Conservation (phyloP, 768 basidiomycete genomes). For the Piloderma croceum region DNA sequence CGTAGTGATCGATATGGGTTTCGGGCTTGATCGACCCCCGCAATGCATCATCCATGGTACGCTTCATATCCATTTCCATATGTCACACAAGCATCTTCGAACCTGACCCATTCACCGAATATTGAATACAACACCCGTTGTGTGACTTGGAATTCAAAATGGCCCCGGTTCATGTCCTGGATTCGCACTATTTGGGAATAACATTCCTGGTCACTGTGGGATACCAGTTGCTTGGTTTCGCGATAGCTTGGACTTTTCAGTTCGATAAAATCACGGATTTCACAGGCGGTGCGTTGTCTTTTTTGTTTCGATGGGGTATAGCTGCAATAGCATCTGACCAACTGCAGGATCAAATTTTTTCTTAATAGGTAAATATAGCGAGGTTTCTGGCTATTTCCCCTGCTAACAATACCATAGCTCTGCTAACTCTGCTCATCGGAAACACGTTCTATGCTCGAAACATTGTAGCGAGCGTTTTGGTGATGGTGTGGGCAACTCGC, state of each 20-base stretch:
- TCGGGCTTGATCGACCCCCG: no score
- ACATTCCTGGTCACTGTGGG: constrained; percentile 29
- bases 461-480: constrained; percentile 49
- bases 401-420: constrained; percentile 23
- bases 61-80: no score
- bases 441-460: constrained; percentile 57
- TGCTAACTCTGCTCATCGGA: constrained; percentile 58
- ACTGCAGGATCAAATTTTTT: constrained; percentile 60
- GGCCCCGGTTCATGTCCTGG: constrained; percentile 25
- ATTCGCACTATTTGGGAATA: constrained; percentile 29
- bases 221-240: constrained; percentile 58
- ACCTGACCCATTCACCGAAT: no score
- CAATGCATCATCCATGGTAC: no score
- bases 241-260: constrained; percentile 62
- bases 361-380: constrained; percentile 38
- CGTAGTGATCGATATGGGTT: no score
- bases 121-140: no score
- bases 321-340: no score
- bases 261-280: constrained; percentile 75
- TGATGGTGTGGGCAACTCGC: constrained; percentile 62
- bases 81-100: no score
- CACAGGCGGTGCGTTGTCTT: constrained; percentile 48
- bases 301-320: no score
- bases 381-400: background rate
- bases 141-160: no score